Base-by-base conservation (phyloP, 106 monocot species). In the Platanthera zijinensis region DNA sequence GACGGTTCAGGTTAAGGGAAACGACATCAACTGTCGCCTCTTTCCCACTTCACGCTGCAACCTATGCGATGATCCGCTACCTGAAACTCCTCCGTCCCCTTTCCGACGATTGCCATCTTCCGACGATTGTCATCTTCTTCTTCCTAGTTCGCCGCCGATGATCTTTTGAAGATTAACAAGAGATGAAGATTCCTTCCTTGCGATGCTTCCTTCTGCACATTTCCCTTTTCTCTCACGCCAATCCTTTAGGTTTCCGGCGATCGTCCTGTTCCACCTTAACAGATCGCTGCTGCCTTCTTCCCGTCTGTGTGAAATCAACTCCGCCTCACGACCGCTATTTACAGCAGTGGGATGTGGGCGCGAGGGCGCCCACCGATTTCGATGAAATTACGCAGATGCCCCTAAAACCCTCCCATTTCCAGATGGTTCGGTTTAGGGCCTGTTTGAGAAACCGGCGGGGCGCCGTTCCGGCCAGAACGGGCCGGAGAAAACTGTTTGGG, bases 141-240 rank as follows among this genome's bases (percentile, higher is more conserved):
- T 21, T 51, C 18, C 21, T 22, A 8, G 50, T 21, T 72, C 72
- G 51, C 51, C 51, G n/a, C 72, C 72, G 51, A 50, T 7, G 50
- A 51, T 51, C 72, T 51, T 51, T 51, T 3, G 22, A 10, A 46
- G 3, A 72, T 72, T 72, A 50, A 21, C 12, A 9, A 48, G 72
- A 0, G 21, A 72, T 1, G 5, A 22, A 72, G 49, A 51, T 51
- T 51, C 72, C 50, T 50, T 51, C 51, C 72, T 51, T 51, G 72
- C 21, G 49, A 5, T 72, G 22, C 50, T 72, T 51, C 72, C 72
- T 72, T 51, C 3, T 6, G 4, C 19, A 9, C 51, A 19, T 72
- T 72, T 51, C 72, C 72, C 51, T 72, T 22, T 72, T 51, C 72
- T 72, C n/a, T 50, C 72, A 72, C 50, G 72, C 72, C 8, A 51